These are phyloP conservation scores for Pleurostoma richardsiae DNA, from an alignment of 2,329 filamentous ascomycete species.

Conservation along the genomic window DNA sequence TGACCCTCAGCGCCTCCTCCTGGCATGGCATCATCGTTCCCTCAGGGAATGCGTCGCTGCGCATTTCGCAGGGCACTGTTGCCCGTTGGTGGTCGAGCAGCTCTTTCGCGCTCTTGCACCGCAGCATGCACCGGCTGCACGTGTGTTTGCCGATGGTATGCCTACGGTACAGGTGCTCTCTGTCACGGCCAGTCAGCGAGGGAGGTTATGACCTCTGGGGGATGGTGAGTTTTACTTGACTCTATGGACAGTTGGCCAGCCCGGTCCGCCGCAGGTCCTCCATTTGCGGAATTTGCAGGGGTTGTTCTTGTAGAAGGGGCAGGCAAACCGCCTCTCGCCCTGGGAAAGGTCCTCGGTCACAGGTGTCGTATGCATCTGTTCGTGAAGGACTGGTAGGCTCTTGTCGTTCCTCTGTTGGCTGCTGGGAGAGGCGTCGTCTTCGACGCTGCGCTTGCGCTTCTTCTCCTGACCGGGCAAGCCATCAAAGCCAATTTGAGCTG, in stretches of 20 bases:
- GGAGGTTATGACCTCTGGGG: background rate
- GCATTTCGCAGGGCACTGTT: slow-evolving; percentile 7
- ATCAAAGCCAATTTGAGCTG: background rate
- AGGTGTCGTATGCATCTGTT: background rate
- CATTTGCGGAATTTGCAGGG: slow-evolving; percentile 9
- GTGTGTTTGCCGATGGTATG: slow-evolving; percentile 12
- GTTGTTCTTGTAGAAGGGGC: slow-evolving; percentile 12
- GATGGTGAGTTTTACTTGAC: slow-evolving; percentile 5
- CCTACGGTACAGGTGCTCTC: slow-evolving; percentile 10
- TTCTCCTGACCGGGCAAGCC: slow-evolving; percentile 1
- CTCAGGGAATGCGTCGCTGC: slow-evolving; percentile 8
- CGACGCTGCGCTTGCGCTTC: slow-evolving; percentile 6
- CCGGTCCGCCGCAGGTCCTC: slow-evolving; percentile 10
- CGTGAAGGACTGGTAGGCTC: background rate
- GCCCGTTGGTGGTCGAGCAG: slow-evolving; percentile 9
- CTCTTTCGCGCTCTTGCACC: slow-evolving; percentile 9
- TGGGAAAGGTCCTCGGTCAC: background rate
- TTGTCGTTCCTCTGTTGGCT: background rate
- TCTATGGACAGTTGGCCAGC: slow-evolving; percentile 10
- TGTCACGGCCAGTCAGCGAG: background rate
- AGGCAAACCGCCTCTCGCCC: slow-evolving; percentile 9
- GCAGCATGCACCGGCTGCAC: slow-evolving; percentile 8
- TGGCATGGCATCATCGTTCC: slow-evolving; percentile 10
- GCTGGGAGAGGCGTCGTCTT: slow-evolving; percentile 1
- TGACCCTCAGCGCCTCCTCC: slow-evolving; percentile 7